Conservation (phyloP, 169 alveolate species). For the Theileria luwenshuni region DNA sequence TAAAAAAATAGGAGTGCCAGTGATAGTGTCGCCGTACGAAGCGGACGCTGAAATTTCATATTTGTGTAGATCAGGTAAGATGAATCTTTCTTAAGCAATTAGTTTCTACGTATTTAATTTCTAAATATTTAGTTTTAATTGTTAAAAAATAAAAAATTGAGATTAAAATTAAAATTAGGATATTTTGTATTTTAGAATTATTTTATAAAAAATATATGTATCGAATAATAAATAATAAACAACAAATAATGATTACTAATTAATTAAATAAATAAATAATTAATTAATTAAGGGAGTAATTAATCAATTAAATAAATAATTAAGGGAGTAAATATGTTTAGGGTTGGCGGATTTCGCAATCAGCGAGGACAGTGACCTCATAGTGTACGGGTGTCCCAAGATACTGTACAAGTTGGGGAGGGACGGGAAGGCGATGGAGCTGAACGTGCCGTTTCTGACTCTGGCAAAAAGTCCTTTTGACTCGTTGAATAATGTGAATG, state of each 20-base stretch:
- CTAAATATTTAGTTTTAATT: no score
- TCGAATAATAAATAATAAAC: no score
- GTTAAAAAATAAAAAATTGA: no score
- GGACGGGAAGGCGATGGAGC: conserved; percentile 74
- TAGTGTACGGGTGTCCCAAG: conserved; percentile 92
- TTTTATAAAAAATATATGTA: no score
- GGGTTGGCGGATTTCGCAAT: conserved; percentile 86
- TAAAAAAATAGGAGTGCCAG: conserved; percentile 76
- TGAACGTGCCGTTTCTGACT: conserved; percentile 51
- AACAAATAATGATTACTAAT: no score
- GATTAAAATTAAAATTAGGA: no score
- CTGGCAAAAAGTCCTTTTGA: conserved; percentile 28
- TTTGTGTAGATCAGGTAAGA: conserved; percentile 79
- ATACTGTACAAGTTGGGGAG: conserved; percentile 81
- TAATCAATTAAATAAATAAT: no score
- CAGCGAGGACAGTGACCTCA: conserved; percentile 93
- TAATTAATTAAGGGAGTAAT: no score
- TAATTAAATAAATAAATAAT: no score
- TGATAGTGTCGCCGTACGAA: conserved; percentile 96
- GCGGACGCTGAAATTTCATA: conserved; percentile 98
- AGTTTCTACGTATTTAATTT: no score
- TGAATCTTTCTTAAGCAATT: no score
- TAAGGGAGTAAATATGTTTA: not conserved
- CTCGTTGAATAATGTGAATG: conserved; percentile 35
- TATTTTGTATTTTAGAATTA: no score